Conservation (phyloP, 257 asterid species). For the Echites panduratus region DNA sequence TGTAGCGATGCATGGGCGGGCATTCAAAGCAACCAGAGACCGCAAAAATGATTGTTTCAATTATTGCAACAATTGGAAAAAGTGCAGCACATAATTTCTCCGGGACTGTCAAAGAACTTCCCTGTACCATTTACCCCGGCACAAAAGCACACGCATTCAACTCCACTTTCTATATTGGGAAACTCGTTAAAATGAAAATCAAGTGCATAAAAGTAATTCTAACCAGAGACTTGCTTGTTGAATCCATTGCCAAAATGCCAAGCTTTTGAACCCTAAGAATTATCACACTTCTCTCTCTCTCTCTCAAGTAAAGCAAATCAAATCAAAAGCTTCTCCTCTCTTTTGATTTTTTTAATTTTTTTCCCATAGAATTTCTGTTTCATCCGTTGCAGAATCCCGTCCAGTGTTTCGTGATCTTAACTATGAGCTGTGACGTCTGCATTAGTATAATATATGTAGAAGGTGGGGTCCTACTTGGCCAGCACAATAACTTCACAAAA, state of each 20-base stretch:
- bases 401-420: no score
- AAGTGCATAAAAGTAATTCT: background rate
- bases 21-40: conserved; percentile 49
- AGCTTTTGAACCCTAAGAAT: background rate
- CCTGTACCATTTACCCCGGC: conserved; percentile 23
- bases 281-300: background rate
- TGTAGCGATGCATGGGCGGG: conserved; percentile 12
- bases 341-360: no score
- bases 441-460: no score
- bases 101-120: conserved; percentile 37
- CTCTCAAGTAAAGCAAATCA: no score
- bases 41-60: conserved; percentile 46
- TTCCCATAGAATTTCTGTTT: no score
- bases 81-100: conserved; percentile 51
- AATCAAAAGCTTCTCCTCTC: no score
- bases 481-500: no score
- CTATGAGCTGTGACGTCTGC: no score
- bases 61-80: conserved; percentile 43
- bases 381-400: no score
- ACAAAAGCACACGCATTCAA: background rate
- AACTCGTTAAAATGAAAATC: background rate
- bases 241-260: conserved; percentile 21
- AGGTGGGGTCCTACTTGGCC: no score
- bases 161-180: background rate
- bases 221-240: conserved; percentile 27